phyloP scores from a whole-genome alignment of 768 basidiomycete species.

The Amylocystis lapponica region DNA sequence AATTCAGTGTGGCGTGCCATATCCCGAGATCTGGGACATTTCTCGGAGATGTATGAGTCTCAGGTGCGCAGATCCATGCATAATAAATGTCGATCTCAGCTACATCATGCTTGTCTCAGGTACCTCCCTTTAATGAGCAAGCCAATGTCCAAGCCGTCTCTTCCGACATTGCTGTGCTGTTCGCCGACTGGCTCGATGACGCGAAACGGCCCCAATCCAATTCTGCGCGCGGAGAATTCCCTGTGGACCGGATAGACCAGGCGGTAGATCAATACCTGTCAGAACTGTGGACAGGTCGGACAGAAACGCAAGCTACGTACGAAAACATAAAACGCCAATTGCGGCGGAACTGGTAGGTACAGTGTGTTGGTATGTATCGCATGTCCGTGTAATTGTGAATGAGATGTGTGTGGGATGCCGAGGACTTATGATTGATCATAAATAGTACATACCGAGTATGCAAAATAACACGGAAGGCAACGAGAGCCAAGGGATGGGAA shows the following conservation, averaged over 20 bases:
- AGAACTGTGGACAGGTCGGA: constrained; percentile 57
- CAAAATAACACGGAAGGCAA: too few species aligned
- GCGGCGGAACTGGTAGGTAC: constrained; percentile 59
- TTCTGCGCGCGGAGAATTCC: constrained; percentile 59
- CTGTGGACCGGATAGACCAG: constrained; percentile 69
- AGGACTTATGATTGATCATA: background rate
- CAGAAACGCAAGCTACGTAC: constrained; percentile 59
- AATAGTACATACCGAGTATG: background rate
- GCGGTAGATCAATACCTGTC: constrained; percentile 70
- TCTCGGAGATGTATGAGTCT: constrained; percentile 68
- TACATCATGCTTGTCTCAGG: constrained; percentile 32
- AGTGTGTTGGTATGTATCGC: background rate
- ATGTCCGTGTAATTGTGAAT: background rate
- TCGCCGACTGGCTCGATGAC: constrained; percentile 76
- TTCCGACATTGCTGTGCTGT: constrained; percentile 73
- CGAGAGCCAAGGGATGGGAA: too few species aligned
- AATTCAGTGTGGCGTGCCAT: constrained; percentile 76
- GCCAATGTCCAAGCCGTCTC: constrained; percentile 75
- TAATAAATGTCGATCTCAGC: constrained; percentile 4
- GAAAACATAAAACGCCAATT: constrained; percentile 69
- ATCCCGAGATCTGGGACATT: constrained; percentile 79
- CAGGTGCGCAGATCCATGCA: constrained; percentile 51
- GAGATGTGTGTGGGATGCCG: too few species aligned
- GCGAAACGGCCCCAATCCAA: constrained; percentile 69
- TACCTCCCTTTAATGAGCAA: constrained; percentile 81